These are phyloP conservation scores for Oryza longistaminata DNA, from an alignment of 176 grass and related monocot species.

Conservation along the genomic window DNA sequence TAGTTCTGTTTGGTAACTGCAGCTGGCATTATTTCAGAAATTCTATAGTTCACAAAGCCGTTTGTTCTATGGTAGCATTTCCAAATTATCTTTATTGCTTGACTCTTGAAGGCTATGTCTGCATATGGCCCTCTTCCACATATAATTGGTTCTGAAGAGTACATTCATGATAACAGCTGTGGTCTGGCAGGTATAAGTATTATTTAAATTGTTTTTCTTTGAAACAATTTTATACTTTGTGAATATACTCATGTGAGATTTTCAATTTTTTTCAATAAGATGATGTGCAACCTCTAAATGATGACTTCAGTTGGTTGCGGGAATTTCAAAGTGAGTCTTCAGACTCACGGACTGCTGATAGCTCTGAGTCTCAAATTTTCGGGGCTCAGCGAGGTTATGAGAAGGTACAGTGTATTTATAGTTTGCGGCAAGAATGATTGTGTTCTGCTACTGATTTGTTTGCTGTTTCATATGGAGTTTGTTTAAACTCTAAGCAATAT, in stretches of 20 bases:
- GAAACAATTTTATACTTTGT: background rate
- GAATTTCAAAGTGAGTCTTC: constrained; percentile 42
- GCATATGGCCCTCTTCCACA: constrained; percentile 52
- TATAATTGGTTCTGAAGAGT: constrained; percentile 87
- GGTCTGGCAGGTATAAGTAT: constrained; percentile 63
- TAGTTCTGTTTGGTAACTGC: background rate
- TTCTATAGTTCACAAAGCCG: background rate
- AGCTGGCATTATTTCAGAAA: background rate
- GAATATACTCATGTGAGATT: constrained; percentile 1
- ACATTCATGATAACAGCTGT: constrained; percentile 69
- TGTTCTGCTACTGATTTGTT: background rate
- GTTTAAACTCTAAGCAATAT: background rate
- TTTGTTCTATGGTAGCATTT: constrained; percentile 9
- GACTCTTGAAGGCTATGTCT: constrained; percentile 59
- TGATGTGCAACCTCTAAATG: constrained; percentile 31
- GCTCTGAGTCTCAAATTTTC: constrained; percentile 35
- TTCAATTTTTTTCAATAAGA: constrained; percentile 49
- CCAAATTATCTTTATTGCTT: constrained; percentile 15
- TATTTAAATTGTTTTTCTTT: background rate
- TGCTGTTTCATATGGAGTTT: background rate
- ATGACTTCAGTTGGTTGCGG: constrained; percentile 58
- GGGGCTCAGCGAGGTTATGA: constrained; percentile 36
- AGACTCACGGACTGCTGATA: constrained; percentile 44
- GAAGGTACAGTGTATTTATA: constrained; percentile 41
- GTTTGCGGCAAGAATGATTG: background rate